Base-by-base conservation (phyloP, 768 basidiomycete genomes). In the Kwoniella pini region DNA sequence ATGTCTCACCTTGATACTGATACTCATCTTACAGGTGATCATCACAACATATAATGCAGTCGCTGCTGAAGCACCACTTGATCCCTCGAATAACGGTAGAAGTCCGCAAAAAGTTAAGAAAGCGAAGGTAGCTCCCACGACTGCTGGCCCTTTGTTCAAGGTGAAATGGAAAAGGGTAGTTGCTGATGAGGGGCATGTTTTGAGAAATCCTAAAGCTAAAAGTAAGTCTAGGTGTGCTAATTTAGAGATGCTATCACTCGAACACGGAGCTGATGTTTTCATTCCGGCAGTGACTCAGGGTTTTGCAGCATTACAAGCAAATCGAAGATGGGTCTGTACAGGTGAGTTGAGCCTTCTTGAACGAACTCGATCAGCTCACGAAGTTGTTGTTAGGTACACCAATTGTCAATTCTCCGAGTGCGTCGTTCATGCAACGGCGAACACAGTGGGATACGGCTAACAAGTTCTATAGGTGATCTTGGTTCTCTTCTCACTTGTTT, bases 81-180 rank as follows among this genome's bases (percentile, higher is more conserved):
- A 50, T 11, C 52, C 57, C 7, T 12, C 40, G 11, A 33, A 28
- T 5, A 44, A 31, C 22, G 19, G 4, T 31, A 4, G 51, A 26
- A 48, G 40, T 21, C 54, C 54, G 4, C n/a, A 17, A 3, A 60
- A 68, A 53, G 57, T 21, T 3, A 87, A 84, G 77, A 88, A 85
- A 71, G 75, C 67, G 1, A 83, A 84, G 27, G 82, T 81, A 30
- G 19, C 57, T 4, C 27, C n/a, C 19, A 17, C 43, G 17, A 19
- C 12, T 21, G 58, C 40, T 15, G 70, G 72, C 9, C 82, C 80
- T 0, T 79, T 96, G 22, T 89, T 89, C 62, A 81, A 81, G 9
- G 82, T 92, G 24, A 81, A 83, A 36, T 96, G 93, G 93, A 91
- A 92, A 86, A 82, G 93, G 58, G 75, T 94, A 40, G 85, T 95